These are phyloP conservation scores for Mycena olivaceomarginata DNA, from an alignment of 768 basidiomycete genomes.

Conservation along the genomic window DNA sequence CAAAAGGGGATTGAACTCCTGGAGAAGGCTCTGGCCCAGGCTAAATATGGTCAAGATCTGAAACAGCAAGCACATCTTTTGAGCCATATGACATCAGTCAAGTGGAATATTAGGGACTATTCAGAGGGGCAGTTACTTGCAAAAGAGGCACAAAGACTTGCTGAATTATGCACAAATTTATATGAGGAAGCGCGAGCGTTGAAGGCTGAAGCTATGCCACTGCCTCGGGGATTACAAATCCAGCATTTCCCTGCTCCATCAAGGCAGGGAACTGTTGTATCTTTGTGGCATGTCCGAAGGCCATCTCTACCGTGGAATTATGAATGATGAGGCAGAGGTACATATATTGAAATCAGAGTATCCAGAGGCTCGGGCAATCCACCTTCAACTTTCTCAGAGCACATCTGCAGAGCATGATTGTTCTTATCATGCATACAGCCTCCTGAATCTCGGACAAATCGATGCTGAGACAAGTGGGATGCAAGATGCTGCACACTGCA, in stretches of 20 bases:
- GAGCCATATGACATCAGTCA: background rate
- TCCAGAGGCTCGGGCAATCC: background rate
- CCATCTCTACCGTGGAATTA: background rate
- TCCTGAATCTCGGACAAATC: background rate
- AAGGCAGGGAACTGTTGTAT: background rate
- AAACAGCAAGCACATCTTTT: background rate
- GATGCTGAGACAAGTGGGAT: background rate
- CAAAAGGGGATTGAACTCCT: background rate
- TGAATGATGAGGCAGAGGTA: background rate
- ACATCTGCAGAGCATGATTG: background rate
- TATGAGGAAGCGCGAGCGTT: constrained; percentile 4
- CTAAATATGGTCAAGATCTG: background rate
- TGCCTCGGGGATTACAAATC: background rate
- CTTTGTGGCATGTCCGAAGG: constrained; percentile 22
- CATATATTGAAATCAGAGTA: constrained; percentile 25
- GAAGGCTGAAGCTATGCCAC: background rate
- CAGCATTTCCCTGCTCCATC: background rate
- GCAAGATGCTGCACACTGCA: background rate
- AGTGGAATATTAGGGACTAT: background rate
- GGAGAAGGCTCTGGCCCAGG: background rate
- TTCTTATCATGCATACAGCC: background rate
- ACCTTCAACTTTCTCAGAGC: background rate
- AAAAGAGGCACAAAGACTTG: constrained; percentile 14
- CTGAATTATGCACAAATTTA: background rate
- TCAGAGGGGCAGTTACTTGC: background rate